These are phyloP conservation scores for Mrakia blollopis DNA, from an alignment of 768 basidiomycete genomes.

Conservation along the genomic window DNA sequence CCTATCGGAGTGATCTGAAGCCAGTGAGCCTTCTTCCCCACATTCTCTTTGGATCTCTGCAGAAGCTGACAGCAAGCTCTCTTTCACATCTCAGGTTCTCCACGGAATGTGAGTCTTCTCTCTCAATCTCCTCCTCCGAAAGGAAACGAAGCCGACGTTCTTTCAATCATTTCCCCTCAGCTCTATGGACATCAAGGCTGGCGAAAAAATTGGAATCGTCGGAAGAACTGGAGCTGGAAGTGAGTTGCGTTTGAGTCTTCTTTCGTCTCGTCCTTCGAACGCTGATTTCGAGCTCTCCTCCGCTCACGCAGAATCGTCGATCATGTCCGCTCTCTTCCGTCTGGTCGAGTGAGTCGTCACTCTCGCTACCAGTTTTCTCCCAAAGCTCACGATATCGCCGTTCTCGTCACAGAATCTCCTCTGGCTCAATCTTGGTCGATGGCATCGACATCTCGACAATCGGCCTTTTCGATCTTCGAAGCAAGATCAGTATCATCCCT, in stretches of 20 bases:
- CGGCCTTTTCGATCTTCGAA: constrained; percentile 65
- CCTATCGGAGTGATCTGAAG: constrained; percentile 79
- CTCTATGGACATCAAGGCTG: constrained; percentile 61
- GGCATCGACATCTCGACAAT: constrained; percentile 75
- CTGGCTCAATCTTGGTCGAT: constrained; percentile 75
- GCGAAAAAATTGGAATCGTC: constrained; percentile 90
- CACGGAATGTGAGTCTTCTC: background rate
- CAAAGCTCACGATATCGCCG: too few relatives aligned
- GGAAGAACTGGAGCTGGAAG: constrained; percentile 63
- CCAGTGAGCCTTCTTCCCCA: constrained; percentile 36
- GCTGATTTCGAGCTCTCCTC: background rate
- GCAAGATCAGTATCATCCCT: constrained; percentile 39
- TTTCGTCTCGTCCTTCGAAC: constrained; percentile 43
- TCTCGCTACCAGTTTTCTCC: too few relatives aligned
- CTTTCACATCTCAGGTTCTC: constrained; percentile 53
- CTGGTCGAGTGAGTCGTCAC: constrained; percentile 61
- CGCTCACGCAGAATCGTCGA: constrained; percentile 36
- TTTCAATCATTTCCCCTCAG: constrained; percentile 55
- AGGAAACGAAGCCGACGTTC: background rate
- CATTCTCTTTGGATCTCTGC: too few relatives aligned
- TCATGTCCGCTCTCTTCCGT: constrained; percentile 68
- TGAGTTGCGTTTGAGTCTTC: constrained; percentile 54
- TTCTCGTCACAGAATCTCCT: constrained; percentile 33
- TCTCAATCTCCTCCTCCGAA: background rate
- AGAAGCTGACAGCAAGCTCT: too few relatives aligned